Base-by-base conservation (phyloP, 257 asterid genomes). In the Solanum bukasovii region DNA sequence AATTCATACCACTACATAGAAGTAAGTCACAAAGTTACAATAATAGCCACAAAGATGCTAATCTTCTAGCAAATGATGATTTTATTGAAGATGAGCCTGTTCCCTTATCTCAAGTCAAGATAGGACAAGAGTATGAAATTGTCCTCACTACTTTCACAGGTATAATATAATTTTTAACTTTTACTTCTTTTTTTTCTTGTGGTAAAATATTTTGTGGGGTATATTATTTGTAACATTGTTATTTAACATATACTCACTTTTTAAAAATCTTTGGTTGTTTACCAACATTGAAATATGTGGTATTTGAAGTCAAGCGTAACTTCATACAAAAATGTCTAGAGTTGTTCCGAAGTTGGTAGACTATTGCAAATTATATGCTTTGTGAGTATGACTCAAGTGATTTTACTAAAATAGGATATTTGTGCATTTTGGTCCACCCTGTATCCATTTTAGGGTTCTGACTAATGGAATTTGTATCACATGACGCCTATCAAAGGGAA, bases 91-190 rank as follows among this genome's bases (percentile, higher is more conserved):
- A 87, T 63, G 90, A 92, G 13, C 98, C 98, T 0, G 91, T 95
- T 20, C 96, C 96, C 4, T 96, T 95, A 27, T 91, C 95, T 49
- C 90, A 88, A 56, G 96, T 95, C 42, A 94, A 93, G 91, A 89
- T 91, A 61, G 96, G 98, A 56, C 96, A 96, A 85, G 89, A 92
- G 13, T 94, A 96, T 49, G 98, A 96, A 91, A 83, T 96, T 25
- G 95, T 96, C 63, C 87, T 94, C 34, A 96, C 98, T 7, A 96
- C 98, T 89, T 94, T 93, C 89, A 94, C 98, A 72, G 98, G 98
- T 94, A 14, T 87, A 27, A 31, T 25, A 13, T 40, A 42, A 9
- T 27, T 46, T 20, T 7, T 37, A 8, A 61, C 6, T 78, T 38
- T 38, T 14, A 3, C 1, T 71, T 33, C 13, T 33, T 13, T 1